Percentiles rank a stretch among this genome's conserved stretches.
These are phyloP conservation scores for Umbilicus rupestris DNA, from an alignment of 164 flowering plant species.

Conservation along the genomic window DNA sequence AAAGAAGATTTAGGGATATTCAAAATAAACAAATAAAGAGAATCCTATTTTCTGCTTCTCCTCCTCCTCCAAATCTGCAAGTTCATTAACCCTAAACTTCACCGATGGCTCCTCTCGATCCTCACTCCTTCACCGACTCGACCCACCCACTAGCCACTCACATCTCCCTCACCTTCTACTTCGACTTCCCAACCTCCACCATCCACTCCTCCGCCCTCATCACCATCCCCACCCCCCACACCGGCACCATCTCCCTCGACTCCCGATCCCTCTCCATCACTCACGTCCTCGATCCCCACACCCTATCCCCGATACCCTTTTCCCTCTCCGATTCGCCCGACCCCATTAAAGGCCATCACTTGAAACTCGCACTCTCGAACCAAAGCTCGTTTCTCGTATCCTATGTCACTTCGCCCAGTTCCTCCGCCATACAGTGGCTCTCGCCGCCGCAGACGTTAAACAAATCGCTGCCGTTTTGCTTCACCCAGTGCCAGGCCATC, in stretches of 20 bases:
- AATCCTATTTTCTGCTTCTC: background rate
- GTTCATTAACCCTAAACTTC: no score
- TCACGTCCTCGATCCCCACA: conserved; percentile 46
- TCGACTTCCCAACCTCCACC: conserved; percentile 66
- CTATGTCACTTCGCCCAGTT: conserved; percentile 44
- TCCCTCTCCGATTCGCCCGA: conserved; percentile 32
- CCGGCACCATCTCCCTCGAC: conserved; percentile 71
- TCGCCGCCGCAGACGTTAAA: conserved; percentile 66
- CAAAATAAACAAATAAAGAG: no score
- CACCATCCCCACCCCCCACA: conserved; percentile 46
- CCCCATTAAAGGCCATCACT: conserved; percentile 52
- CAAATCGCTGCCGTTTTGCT: conserved; percentile 59
- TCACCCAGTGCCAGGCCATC: conserved; percentile 89
- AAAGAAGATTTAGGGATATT: no score
- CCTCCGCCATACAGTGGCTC: conserved; percentile 94
- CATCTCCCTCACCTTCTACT: conserved; percentile 65
- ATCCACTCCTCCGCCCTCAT: conserved; percentile 57
- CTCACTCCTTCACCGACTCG: conserved; percentile 85
- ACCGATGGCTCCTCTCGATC: conserved; percentile 76
- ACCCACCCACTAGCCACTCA: conserved; percentile 69
- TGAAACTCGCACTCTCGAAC: conserved; percentile 41
- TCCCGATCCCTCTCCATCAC: conserved; percentile 55
- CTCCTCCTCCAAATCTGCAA: background rate
- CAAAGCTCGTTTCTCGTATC: conserved; percentile 38
- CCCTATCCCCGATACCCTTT: conserved; percentile 51